A percentile compares a stretch with the other conserved stretches of the same genome.
phyloP scores from a whole-genome alignment of 768 basidiomycete species.

The Lactifluus rugatus region DNA sequence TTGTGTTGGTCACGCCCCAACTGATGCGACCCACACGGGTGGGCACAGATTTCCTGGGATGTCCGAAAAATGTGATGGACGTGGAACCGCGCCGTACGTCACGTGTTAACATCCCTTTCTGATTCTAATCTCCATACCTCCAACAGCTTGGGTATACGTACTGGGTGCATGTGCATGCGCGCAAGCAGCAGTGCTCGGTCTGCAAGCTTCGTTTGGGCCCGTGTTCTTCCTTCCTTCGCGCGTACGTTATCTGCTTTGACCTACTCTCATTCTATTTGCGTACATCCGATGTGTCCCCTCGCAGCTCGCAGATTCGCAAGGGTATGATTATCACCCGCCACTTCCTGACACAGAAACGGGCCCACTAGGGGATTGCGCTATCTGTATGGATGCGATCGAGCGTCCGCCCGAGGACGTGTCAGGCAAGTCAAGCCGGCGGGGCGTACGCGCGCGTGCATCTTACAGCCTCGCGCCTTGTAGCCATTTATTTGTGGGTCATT shows the following conservation, averaged over 20 bases:
- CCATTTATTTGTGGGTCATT: constrained; percentile 68
- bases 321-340: constrained; percentile 80
- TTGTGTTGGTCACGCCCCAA: constrained; percentile 1
- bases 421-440: constrained; percentile 10
- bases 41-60: constrained; percentile 63
- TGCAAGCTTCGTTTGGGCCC: constrained; percentile 72
- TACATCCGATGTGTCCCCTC: neutral
- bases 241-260: neutral
- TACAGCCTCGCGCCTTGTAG: constrained; percentile 87
- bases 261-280: neutral
- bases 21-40: neutral
- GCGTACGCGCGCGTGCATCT: neutral
- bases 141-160: constrained; percentile 53
- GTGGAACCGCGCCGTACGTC: constrained; percentile 55
- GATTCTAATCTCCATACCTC: neutral
- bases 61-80: constrained; percentile 81
- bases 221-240: constrained; percentile 57
- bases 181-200: constrained; percentile 51
- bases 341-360: constrained; percentile 68
- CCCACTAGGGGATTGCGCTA: constrained; percentile 78
- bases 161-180: constrained; percentile 50
- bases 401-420: constrained; percentile 30
- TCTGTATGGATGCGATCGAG: constrained; percentile 83
- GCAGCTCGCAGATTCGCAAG: constrained; percentile 50
- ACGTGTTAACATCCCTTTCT: neutral